Evolutionary conservation across 192 early-diverging fungal genomes (phyloP).

Genomic region (Tieghemiomyces parasiticus): DNA sequence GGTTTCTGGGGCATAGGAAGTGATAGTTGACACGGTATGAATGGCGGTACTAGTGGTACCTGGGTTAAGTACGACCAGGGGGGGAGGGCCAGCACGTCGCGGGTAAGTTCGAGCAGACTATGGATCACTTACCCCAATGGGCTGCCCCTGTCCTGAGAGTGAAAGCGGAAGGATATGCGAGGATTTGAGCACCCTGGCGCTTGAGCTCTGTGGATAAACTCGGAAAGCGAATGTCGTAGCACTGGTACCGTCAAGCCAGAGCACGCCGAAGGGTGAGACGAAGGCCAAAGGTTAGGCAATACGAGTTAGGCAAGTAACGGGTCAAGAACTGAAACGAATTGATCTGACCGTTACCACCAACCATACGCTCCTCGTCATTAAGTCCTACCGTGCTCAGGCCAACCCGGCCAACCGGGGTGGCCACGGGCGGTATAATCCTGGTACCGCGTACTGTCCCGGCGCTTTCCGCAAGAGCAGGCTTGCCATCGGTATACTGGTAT

Average conservation of each 20-base stretch:
- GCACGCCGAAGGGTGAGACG: not conserved
- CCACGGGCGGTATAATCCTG: conserved; percentile 19
- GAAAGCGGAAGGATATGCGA: conserved; percentile 73
- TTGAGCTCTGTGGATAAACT: conserved; percentile 43
- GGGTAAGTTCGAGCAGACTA: not conserved
- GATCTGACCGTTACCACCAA: conserved; percentile 14
- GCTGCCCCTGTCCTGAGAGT: conserved; percentile 65
- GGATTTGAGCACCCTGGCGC: conserved; percentile 42
- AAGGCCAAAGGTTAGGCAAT: not conserved
- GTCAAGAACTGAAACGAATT: not conserved
- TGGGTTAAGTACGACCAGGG: not conserved
- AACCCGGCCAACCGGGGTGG: not conserved
- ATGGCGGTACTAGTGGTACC: too few relatives aligned
- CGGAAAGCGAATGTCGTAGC: conserved; percentile 76
- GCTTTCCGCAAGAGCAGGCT: conserved; percentile 31
- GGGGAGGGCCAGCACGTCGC: too few relatives aligned
- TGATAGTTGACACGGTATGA: not conserved
- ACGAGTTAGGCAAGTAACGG: not conserved
- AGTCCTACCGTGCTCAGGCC: conserved; percentile 6
- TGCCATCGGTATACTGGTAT: conserved; percentile 10
- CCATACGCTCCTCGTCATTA: not conserved
- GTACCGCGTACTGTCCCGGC: conserved; percentile 21
- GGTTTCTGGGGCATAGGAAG: conserved; percentile 24
- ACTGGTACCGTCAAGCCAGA: conserved; percentile 14
- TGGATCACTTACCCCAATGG: conserved; percentile 47